A percentile compares a stretch with the other conserved stretches of the same genome.
Evolutionary conservation across 768 basidiomycete genomes (phyloP).

Genomic region (Dendrothele bispora): DNA sequence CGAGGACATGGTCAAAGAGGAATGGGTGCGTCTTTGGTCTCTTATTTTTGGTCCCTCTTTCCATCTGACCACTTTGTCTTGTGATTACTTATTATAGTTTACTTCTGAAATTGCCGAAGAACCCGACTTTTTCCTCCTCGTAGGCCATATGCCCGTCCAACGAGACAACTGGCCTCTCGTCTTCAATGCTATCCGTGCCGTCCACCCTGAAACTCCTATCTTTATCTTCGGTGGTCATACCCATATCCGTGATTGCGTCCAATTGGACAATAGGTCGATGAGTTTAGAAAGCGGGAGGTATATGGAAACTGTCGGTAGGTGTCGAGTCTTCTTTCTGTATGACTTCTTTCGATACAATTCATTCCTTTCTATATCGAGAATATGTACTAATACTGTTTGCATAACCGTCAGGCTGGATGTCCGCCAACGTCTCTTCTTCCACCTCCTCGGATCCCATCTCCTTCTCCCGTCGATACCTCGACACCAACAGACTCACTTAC

Average conservation of each 20-base stretch:
- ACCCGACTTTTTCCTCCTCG: conserved; percentile 81
- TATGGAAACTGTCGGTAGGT: conserved; percentile 73
- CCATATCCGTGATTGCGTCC: conserved; percentile 81
- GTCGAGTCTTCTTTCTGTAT: conserved; percentile 4
- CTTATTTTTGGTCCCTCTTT: too few species aligned
- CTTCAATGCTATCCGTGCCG: conserved; percentile 68
- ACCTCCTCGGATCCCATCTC: too few species aligned
- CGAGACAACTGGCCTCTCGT: conserved; percentile 73
- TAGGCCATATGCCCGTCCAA: conserved; percentile 81
- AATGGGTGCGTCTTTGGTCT: conserved; percentile 65
- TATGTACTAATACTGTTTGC: too few species aligned
- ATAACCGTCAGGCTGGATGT: too few species aligned
- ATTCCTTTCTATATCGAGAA: conserved; percentile 2
- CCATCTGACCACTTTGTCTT: neutral
- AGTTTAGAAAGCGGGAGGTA: conserved; percentile 83
- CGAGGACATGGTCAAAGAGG: conserved; percentile 73
- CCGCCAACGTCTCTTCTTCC: too few species aligned
- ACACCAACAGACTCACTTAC: conserved; percentile 8
- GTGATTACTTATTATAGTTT: conserved; percentile 48
- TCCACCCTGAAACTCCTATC: conserved; percentile 77
- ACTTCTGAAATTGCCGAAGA: conserved; percentile 72
- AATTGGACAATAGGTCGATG: conserved; percentile 76
- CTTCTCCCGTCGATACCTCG: too few species aligned
- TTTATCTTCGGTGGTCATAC: conserved; percentile 83
- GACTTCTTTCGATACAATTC: conserved; percentile 27